phyloP scores from a whole-genome alignment of 257 asterid genomes.

The Solanum clarkiae region DNA sequence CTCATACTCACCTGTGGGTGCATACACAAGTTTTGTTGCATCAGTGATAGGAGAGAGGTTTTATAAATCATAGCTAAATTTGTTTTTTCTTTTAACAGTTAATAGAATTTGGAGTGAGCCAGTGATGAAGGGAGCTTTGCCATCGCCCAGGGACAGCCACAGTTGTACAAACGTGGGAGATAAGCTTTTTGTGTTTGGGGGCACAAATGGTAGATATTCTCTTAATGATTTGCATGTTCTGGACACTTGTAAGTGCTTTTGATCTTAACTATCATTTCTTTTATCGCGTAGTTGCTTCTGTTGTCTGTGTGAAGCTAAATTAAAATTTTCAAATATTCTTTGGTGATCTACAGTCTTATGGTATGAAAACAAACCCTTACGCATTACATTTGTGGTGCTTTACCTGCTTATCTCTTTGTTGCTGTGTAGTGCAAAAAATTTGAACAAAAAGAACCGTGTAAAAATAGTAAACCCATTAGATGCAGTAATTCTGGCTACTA shows the following conservation, averaged over 20 bases:
- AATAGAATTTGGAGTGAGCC: slow-evolving; percentile 72
- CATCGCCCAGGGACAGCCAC: slow-evolving; percentile 88
- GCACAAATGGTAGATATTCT: slow-evolving; percentile 81
- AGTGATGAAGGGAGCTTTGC: slow-evolving; percentile 48
- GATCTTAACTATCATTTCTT: background rate
- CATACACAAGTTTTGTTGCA: background rate
- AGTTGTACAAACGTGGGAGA: slow-evolving; percentile 89
- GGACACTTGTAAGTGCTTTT: slow-evolving; percentile 59
- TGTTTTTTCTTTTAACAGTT: slow-evolving; percentile 21
- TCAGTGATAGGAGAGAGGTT: background rate
- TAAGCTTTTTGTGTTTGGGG: slow-evolving; percentile 75
- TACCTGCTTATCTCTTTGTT: background rate
- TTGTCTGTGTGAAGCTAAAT: background rate
- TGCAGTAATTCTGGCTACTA: background rate
- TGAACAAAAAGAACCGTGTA: background rate
- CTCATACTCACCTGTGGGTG: background rate
- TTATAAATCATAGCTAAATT: background rate
- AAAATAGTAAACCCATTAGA: background rate
- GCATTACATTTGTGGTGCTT: background rate
- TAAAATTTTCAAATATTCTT: background rate
- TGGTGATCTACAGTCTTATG: background rate
- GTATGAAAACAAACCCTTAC: background rate
- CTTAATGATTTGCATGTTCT: slow-evolving; percentile 70
- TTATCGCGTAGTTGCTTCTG: background rate
- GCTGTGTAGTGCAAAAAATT: background rate